Evolutionary conservation across 345 rosid genomes (phyloP).

Genomic region (Citrus reticulata): DNA sequence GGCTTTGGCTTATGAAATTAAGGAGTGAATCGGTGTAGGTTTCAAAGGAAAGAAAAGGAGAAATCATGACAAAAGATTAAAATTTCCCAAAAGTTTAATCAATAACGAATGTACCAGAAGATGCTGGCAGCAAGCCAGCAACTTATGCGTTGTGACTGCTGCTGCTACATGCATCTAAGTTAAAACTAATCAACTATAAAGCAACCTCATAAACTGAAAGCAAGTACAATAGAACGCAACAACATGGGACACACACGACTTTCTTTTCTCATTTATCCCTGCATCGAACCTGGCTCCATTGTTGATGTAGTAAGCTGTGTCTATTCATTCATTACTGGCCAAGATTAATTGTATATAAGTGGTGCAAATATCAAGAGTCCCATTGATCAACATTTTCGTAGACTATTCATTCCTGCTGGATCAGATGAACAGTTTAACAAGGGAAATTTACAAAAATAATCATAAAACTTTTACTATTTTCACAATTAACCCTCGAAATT

Average conservation of each 20-base stretch:
- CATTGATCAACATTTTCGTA: not conserved
- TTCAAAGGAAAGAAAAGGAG: not conserved
- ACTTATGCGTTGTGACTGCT: not conserved
- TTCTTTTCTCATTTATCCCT: not conserved
- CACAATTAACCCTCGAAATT: no score
- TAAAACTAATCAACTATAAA: not conserved
- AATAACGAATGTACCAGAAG: not conserved
- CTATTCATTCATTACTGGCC: not conserved
- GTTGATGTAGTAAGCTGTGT: not conserved
- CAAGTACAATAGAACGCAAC: not conserved
- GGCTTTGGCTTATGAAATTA: not conserved
- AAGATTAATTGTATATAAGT: not conserved
- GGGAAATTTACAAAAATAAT: no score
- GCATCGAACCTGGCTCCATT: not conserved
- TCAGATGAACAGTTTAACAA: not conserved
- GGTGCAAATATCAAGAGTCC: not conserved
- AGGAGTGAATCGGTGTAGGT: not conserved
- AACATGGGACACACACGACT: not conserved
- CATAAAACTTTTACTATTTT: no score
- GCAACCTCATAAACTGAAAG: not conserved
- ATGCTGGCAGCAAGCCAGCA: not conserved
- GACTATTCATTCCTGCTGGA: not conserved
- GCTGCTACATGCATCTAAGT: not conserved
- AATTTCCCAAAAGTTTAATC: not conserved
- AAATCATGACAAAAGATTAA: no score